Conservation (phyloP, 495 filamentous ascomycete species). For the Podospora fimiseda region DNA sequence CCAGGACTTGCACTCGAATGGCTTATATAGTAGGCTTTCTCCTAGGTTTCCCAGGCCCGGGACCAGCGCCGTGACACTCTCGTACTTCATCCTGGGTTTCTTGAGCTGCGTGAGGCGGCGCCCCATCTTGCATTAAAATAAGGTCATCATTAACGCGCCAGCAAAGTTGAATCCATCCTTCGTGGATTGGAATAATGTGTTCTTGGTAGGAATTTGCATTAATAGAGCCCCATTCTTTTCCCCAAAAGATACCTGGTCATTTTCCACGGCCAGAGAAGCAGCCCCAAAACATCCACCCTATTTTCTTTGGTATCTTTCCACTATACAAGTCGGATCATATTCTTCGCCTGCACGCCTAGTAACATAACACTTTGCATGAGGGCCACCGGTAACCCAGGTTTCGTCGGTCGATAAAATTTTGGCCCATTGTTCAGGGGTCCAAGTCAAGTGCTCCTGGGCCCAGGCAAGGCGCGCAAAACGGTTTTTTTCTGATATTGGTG, state of each 20-base stretch:
- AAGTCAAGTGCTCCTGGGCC: constrained; percentile 16
- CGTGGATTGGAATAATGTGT: constrained; percentile 21
- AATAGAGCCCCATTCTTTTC: constrained; percentile 29
- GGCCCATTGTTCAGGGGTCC: constrained; percentile 21
- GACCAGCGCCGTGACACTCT: too few relatives aligned
- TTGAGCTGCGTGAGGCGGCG: constrained; percentile 11
- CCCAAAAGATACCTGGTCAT: constrained; percentile 27
- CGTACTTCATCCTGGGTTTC: constrained; percentile 4
- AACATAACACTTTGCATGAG: constrained; percentile 11
- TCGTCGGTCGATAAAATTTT: constrained; percentile 28
- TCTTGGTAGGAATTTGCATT: constrained; percentile 13
- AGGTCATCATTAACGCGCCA: constrained; percentile 1
- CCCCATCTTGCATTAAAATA: constrained; percentile 21
- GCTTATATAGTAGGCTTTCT: too few relatives aligned
- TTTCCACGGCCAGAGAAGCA: constrained; percentile 19
- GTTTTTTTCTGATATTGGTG: too few relatives aligned
- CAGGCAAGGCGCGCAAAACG: too few relatives aligned
- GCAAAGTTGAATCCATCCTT: constrained; percentile 12
- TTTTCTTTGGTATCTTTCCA: constrained; percentile 11
- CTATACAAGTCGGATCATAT: constrained; percentile 14
- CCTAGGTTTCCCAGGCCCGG: too few relatives aligned
- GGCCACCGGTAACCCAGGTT: constrained; percentile 22
- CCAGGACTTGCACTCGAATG: too few relatives aligned
- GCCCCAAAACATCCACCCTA: constrained; percentile 30
- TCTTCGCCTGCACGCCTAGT: constrained; percentile 13